Conservation (phyloP, 1,139 yeast genomes). For the Pichia sp. region DNA sequence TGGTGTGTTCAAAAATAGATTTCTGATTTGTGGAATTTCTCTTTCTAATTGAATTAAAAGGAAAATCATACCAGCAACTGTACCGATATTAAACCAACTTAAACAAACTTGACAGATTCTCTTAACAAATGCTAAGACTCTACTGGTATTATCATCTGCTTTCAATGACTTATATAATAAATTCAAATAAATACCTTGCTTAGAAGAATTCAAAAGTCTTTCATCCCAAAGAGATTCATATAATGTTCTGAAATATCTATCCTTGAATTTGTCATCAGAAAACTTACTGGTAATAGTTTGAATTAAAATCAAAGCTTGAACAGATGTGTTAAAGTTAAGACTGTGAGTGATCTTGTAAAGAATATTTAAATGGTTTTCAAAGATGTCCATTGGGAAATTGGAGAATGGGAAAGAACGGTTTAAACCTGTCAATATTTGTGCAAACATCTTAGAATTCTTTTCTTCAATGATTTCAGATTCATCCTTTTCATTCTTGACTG, state of each 20-base stretch:
- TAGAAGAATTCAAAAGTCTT: conserved; percentile 78
- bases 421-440: conserved; percentile 91
- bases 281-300: conserved; percentile 66
- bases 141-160: conserved; percentile 56
- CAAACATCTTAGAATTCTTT: conserved; percentile 77
- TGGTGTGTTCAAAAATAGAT: conserved; percentile 44
- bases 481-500: conserved; percentile 66
- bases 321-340: conserved; percentile 89
- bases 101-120: conserved; percentile 82
- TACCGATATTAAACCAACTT: conserved; percentile 88
- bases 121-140: conserved; percentile 90
- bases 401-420: conserved; percentile 97
- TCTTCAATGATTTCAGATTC: conserved; percentile 77
- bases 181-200: conserved; percentile 71
- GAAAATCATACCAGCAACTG: conserved; percentile 85
- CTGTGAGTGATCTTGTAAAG: conserved; percentile 91
- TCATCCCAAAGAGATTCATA: conserved; percentile 90
- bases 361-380: conserved; percentile 77
- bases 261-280: conserved; percentile 38
- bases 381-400: conserved; percentile 66
- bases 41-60: conserved; percentile 68
- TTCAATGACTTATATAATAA: conserved; percentile 81
- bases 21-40: conserved; percentile 48
- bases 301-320: conserved; percentile 86
- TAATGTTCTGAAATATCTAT: conserved; percentile 82